Conservation (phyloP, 441 rosid genomes). For the Adansonia madagascariensis region DNA sequence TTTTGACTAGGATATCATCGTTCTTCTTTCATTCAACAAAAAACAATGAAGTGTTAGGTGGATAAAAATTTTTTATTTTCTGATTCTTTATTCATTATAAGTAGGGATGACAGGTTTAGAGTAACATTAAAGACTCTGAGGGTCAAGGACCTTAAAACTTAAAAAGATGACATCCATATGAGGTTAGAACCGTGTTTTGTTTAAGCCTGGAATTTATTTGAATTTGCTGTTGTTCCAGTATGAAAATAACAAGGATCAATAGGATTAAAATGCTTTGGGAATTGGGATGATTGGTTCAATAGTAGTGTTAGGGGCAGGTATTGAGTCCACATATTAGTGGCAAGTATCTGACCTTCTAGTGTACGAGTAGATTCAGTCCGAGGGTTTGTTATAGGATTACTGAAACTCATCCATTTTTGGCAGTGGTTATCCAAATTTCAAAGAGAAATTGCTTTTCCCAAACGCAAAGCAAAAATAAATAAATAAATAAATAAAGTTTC, state of each 20-base stretch:
- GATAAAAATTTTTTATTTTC: not conserved
- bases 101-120: not conserved
- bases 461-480: not conserved
- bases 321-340: too few species aligned
- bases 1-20: not conserved
- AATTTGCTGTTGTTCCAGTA: not conserved
- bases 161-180: too few species aligned
- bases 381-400: not conserved
- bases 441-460: conserved; percentile 1
- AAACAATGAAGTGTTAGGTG: not conserved
- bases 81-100: not conserved
- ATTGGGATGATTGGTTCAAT: not conserved
- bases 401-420: not conserved
- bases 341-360: too few species aligned
- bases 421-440: not conserved
- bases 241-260: not conserved
- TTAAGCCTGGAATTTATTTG: not conserved
- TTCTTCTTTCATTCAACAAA: not conserved
- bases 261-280: not conserved
- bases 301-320: too few species aligned
- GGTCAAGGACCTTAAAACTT: too few species aligned
- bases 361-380: too few species aligned
- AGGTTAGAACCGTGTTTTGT: too few species aligned
- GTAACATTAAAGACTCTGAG: too few species aligned
- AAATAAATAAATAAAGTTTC: not conserved